A percentile compares a stretch with the other conserved stretches of the same genome.
phyloP scores from a whole-genome alignment of 768 basidiomycete genomes.

The Hericium coralloides region DNA sequence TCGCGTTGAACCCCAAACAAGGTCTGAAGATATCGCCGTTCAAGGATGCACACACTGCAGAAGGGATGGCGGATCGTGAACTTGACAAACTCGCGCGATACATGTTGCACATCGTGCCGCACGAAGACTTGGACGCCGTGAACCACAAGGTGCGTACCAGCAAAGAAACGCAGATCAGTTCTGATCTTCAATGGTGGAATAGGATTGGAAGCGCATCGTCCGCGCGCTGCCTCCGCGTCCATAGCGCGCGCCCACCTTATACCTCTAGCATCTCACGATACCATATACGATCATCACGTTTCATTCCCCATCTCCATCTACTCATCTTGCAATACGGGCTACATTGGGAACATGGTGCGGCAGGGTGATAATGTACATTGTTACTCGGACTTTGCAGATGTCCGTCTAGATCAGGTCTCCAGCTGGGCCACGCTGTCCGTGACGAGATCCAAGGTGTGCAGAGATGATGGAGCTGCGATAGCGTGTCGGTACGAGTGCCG shows the following conservation, averaged over 20 bases:
- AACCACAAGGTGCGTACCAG: conserved; percentile 47
- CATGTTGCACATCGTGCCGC: conserved; percentile 50
- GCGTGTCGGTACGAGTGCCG: neutral
- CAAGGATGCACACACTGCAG: conserved; percentile 63
- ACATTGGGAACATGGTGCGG: neutral
- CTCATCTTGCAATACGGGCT: too few species aligned
- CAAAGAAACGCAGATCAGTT: neutral
- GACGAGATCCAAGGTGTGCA: conserved; percentile 41
- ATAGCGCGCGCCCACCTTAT: neutral
- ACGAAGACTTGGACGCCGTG: conserved; percentile 53
- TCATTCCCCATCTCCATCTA: neutral
- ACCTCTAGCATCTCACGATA: conserved; percentile 1
- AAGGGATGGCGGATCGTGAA: conserved; percentile 59
- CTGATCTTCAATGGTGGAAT: neutral
- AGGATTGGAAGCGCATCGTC: conserved; percentile 28
- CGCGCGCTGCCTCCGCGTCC: conserved; percentile 15
- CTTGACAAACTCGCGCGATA: conserved; percentile 57
- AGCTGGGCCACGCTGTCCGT: conserved; percentile 40
- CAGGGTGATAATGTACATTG: neutral
- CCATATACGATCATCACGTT: neutral
- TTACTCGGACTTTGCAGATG: neutral
- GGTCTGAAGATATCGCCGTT: conserved; percentile 81
- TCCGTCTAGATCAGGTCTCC: neutral
- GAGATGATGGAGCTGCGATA: conserved; percentile 32
- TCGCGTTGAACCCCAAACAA: conserved; percentile 78